These are phyloP conservation scores for Calocybe indica DNA, from an alignment of 768 basidiomycete genomes.

Conservation along the genomic window DNA sequence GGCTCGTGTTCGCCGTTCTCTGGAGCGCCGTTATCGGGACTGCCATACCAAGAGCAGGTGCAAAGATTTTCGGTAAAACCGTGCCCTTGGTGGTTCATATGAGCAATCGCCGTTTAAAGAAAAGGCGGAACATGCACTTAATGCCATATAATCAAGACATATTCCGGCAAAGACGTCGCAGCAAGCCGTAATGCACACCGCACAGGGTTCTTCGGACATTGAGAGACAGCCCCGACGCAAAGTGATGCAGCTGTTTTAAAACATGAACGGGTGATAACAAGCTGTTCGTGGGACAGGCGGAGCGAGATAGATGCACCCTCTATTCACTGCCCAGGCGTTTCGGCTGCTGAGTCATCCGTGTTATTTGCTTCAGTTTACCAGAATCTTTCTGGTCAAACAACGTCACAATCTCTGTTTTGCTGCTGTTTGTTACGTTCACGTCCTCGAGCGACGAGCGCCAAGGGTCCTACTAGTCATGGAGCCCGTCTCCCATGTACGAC, in stretches of 20 bases:
- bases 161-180: slow-evolving; percentile 30
- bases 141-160: slow-evolving; percentile 31
- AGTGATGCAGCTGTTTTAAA: too few relatives aligned
- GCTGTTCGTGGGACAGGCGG: too few relatives aligned
- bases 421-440: background rate
- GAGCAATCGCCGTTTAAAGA: background rate
- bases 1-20: slow-evolving; percentile 18
- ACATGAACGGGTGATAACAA: too few relatives aligned
- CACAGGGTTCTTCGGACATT: slow-evolving; percentile 24
- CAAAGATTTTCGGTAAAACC: slow-evolving; percentile 26
- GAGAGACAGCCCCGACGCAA: too few relatives aligned
- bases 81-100: slow-evolving; percentile 21
- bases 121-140: slow-evolving; percentile 12
- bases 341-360: too few relatives aligned
- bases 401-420: background rate
- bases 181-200: slow-evolving; percentile 22
- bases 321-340: too few relatives aligned
- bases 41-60: slow-evolving; percentile 12
- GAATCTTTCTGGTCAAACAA: too few relatives aligned
- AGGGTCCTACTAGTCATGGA: slow-evolving; percentile 11
- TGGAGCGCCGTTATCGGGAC: slow-evolving; percentile 5
- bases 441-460: background rate
- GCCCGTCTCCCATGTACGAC: slow-evolving; percentile 9
- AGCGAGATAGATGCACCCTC: too few relatives aligned
- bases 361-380: too few relatives aligned